Percentiles rank a stretch among this genome's conserved stretches.
Conservation (phyloP, 345 rosid genomes). For the Dipteronia dyeriana region DNA sequence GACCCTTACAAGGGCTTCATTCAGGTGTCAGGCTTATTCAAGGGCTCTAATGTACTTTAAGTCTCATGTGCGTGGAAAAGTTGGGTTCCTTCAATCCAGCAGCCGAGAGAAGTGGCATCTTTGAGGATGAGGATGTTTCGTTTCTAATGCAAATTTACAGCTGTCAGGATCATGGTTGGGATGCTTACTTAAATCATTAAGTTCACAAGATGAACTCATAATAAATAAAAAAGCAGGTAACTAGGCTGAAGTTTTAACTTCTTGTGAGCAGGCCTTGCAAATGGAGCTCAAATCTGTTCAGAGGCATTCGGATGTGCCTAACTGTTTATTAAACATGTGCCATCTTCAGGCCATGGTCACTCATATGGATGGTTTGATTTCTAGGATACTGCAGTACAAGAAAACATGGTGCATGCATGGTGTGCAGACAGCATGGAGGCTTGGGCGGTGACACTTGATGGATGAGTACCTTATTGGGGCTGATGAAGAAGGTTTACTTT, state of each 20-base stretch:
- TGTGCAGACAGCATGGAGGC: slow-evolving; percentile 99
- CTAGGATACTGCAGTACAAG: slow-evolving; percentile 82
- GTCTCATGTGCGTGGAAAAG: slow-evolving; percentile 74
- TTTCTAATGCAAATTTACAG: slow-evolving; percentile 94
- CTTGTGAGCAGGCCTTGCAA: slow-evolving; percentile 95
- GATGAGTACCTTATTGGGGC: slow-evolving; percentile 90
- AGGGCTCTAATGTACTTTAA: slow-evolving; percentile 95
- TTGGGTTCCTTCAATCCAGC: slow-evolving; percentile 96
- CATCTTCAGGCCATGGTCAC: slow-evolving; percentile 99
- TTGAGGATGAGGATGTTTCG: slow-evolving; percentile 91
- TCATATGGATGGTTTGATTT: slow-evolving; percentile 90
- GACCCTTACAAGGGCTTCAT: slow-evolving; percentile 88
- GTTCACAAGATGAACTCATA: slow-evolving; percentile 86
- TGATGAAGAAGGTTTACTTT: slow-evolving; percentile 74
- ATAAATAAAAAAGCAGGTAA: slow-evolving; percentile 89
- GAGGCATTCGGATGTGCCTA: slow-evolving; percentile 91
- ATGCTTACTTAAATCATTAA: slow-evolving; percentile 71
- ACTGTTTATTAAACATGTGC: slow-evolving; percentile 92
- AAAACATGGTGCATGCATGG: slow-evolving; percentile 99
- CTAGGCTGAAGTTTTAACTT: slow-evolving; percentile 93
- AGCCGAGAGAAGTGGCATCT: slow-evolving; percentile 76
- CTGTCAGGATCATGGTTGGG: slow-evolving; percentile 91
- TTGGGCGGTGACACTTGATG: slow-evolving; percentile 97
- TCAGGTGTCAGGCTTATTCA: slow-evolving; percentile 92
- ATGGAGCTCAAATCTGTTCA: slow-evolving; percentile 88